Evolutionary conservation across 2,329 filamentous ascomycete genomes (phyloP).

Genomic region (Aspergillus sp.): DNA sequence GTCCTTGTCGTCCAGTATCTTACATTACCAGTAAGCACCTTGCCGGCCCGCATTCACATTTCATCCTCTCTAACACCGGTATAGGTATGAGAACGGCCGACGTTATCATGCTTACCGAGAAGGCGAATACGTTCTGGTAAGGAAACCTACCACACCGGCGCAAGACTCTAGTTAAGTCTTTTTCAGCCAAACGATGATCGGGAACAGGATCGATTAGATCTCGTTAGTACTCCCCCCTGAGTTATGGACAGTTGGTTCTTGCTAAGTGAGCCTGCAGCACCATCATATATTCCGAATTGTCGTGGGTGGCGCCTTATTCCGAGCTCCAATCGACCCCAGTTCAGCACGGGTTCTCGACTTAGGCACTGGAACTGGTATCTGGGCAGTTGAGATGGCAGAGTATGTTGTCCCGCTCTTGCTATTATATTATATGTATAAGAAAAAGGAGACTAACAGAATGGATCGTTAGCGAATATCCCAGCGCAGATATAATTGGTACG

Average conservation of each 20-base stretch:
- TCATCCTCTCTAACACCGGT: background rate
- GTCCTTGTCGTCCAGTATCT: constrained; percentile 10
- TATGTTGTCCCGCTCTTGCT: background rate
- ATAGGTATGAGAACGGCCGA: constrained; percentile 13
- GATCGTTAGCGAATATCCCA: constrained; percentile 18
- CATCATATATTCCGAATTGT: constrained; percentile 25
- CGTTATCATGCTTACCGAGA: constrained; percentile 16
- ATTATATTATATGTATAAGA: background rate
- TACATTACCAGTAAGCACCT: constrained; percentile 11
- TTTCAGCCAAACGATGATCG: constrained; percentile 29
- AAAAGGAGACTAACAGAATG: no score
- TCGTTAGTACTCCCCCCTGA: constrained; percentile 10
- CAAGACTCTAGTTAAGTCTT: no score
- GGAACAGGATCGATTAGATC: constrained; percentile 26
- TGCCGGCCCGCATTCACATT: background rate
- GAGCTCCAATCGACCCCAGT: constrained; percentile 19
- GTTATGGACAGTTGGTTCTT: background rate
- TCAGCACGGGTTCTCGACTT: constrained; percentile 25
- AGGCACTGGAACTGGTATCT: constrained; percentile 32
- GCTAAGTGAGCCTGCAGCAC: constrained; percentile 3
- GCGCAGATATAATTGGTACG: constrained; percentile 12
- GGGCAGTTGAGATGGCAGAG: constrained; percentile 32
- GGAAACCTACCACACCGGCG: no score
- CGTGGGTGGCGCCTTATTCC: constrained; percentile 19
- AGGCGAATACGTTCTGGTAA: constrained; percentile 16